phyloP scores from a whole-genome alignment of 805 yeast genomes.

The Candida arabinofermentans region DNA sequence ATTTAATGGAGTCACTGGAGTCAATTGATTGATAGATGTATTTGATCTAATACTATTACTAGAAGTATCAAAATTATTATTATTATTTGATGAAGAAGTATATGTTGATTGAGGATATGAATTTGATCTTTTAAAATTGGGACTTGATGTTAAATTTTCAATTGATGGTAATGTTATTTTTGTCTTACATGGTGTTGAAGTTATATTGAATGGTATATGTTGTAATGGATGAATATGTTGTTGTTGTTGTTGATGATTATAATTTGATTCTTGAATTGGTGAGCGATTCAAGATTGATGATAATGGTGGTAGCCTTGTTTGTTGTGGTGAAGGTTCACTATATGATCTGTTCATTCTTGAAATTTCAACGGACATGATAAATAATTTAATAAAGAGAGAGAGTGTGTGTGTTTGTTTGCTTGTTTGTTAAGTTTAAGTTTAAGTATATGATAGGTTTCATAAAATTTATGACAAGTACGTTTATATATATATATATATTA shows the following conservation, averaged over 20 bases:
- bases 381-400: background rate
- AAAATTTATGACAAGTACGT: background rate
- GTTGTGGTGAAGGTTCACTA: slow-evolving; percentile 23
- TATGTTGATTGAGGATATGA: slow-evolving; percentile 15
- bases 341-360: slow-evolving; percentile 21
- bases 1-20: slow-evolving; percentile 20
- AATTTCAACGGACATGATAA: slow-evolving; percentile 20
- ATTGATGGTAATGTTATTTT: slow-evolving; percentile 22
- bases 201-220: background rate
- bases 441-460: too few relatives aligned
- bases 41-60: slow-evolving; percentile 1
- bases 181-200: slow-evolving; percentile 13
- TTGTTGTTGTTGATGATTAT: background rate
- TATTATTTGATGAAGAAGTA: slow-evolving; percentile 1
- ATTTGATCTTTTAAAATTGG: slow-evolving; percentile 20
- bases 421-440: too few relatives aligned
- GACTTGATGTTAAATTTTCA: slow-evolving; percentile 24
- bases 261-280: slow-evolving; percentile 4
- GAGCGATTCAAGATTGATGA: slow-evolving; percentile 18
- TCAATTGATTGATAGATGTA: slow-evolving; percentile 9
- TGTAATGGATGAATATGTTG: background rate
- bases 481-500: background rate
- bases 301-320: slow-evolving; percentile 24
- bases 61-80: background rate
- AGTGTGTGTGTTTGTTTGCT: background rate